Percentiles rank a stretch among this genome's conserved stretches.
Evolutionary conservation across 2,329 filamentous ascomycete species (phyloP).

Genomic region (Daldinia sp.): DNA sequence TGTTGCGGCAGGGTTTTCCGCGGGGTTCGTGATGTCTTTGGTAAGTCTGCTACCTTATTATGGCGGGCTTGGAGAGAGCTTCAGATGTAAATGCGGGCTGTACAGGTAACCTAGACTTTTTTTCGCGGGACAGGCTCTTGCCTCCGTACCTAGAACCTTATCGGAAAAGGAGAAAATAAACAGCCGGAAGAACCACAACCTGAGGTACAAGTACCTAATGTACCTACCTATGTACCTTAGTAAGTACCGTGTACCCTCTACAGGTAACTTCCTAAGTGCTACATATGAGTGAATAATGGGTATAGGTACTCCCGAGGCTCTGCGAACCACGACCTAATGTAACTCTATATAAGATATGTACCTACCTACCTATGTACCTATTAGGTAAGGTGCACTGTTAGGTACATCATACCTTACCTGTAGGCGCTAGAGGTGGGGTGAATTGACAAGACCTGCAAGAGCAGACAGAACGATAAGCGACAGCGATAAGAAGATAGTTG

Average conservation of each 20-base stretch:
- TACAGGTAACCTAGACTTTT: conserved; percentile 30
- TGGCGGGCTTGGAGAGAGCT: conserved; percentile 33
- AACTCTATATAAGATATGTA: too few species aligned
- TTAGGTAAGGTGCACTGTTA: too few species aligned
- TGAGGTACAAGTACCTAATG: too few species aligned
- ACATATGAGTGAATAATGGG: too few species aligned
- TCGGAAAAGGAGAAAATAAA: conserved; percentile 29
- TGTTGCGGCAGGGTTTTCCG: conserved; percentile 10
- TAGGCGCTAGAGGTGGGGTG: conserved; percentile 23
- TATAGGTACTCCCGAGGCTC: too few species aligned
- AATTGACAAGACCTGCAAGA: not conserved
- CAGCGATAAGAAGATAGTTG: conserved; percentile 15
- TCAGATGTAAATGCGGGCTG: conserved; percentile 27
- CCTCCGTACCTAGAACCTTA: too few species aligned
- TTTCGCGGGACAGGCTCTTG: conserved; percentile 25
- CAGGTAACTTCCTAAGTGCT: too few species aligned
- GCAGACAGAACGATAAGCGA: not conserved
- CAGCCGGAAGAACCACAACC: conserved; percentile 6
- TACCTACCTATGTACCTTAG: not conserved
- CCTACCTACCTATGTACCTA: too few species aligned
- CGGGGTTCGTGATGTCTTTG: conserved; percentile 15
- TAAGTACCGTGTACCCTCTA: too few species aligned
- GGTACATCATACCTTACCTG: too few species aligned
- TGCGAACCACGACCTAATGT: too few species aligned
- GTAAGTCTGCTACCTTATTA: conserved; percentile 17